A percentile compares a stretch with the other conserved stretches of the same genome.
These are phyloP conservation scores for Cryphonectria naterciae DNA, from an alignment of 2,329 filamentous ascomycete species.

Conservation along the genomic window DNA sequence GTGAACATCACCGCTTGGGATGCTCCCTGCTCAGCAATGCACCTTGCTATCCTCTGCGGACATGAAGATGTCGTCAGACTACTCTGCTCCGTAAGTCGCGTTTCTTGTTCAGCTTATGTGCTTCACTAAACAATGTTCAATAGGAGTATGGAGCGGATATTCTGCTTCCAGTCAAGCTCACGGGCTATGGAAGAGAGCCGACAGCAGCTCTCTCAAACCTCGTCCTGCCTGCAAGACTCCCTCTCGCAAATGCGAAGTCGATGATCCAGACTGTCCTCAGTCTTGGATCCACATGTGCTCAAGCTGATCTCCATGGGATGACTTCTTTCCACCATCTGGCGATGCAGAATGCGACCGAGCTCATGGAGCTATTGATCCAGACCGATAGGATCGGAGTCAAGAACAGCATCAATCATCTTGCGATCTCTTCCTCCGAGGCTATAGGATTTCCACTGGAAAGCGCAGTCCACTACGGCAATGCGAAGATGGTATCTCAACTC, in stretches of 20 bases:
- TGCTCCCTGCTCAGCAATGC: constrained; percentile 71
- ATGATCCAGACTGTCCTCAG: constrained; percentile 69
- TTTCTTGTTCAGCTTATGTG: background rate
- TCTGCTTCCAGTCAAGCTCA: constrained; percentile 72
- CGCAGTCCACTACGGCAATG: constrained; percentile 60
- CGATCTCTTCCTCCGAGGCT: constrained; percentile 40
- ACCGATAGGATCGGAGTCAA: constrained; percentile 64
- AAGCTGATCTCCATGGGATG: constrained; percentile 67
- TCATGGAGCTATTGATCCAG: constrained; percentile 55
- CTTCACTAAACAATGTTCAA: background rate
- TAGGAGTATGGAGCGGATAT: constrained; percentile 75
- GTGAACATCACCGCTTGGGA: constrained; percentile 83
- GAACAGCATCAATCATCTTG: constrained; percentile 69
- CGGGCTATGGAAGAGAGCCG: constrained; percentile 52
- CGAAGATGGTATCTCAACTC: constrained; percentile 60
- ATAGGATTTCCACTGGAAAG: constrained; percentile 48
- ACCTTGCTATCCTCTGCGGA: constrained; percentile 77
- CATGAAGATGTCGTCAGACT: constrained; percentile 70
- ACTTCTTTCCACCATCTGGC: constrained; percentile 71
- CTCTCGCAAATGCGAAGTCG: constrained; percentile 62
- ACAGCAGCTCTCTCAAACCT: constrained; percentile 68
- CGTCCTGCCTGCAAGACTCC: constrained; percentile 68
- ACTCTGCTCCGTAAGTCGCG: constrained; percentile 56
- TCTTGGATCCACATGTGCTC: constrained; percentile 73
- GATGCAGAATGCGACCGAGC: constrained; percentile 49